A percentile compares a stretch with the other conserved stretches of the same genome.
Evolutionary conservation across 345 rosid species (phyloP).

Genomic region (Populus davidiana): DNA sequence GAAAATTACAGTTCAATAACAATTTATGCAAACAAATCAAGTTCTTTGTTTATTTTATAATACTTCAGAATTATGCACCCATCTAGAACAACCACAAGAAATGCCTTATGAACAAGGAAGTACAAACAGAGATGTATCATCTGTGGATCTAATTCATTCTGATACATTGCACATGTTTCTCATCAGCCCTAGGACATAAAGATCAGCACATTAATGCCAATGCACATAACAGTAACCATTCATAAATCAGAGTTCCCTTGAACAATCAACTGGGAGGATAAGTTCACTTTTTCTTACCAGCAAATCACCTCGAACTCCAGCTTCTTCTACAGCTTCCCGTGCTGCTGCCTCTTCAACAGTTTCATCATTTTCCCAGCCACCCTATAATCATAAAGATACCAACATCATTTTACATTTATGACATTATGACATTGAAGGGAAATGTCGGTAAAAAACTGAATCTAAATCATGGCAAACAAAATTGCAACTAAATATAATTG

Average conservation of each 20-base stretch:
- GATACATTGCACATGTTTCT: background rate
- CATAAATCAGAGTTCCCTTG: background rate
- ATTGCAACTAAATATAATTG: too few relatives aligned
- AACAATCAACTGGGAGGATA: background rate
- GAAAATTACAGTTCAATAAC: background rate
- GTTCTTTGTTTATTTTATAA: background rate
- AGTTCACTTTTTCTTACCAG: slow-evolving; percentile 31
- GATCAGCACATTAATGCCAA: background rate
- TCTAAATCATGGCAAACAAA: too few relatives aligned
- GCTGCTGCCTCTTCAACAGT: slow-evolving; percentile 57
- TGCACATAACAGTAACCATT: background rate
- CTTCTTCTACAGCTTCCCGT: slow-evolving; percentile 57
- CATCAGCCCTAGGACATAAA: background rate
- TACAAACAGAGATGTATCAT: background rate
- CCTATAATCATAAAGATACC: slow-evolving; percentile 28
- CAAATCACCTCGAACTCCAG: slow-evolving; percentile 52
- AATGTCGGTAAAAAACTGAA: too few relatives aligned
- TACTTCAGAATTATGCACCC: background rate
- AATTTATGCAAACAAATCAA: background rate
- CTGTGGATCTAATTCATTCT: background rate
- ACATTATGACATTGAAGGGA: too few relatives aligned
- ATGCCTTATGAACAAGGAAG: background rate
- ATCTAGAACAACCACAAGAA: background rate
- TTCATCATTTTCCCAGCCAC: slow-evolving; percentile 66
- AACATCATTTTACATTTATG: background rate